phyloP scores from a whole-genome alignment of 2,329 filamentous ascomycete species.

The Stachybotrys elegans region DNA sequence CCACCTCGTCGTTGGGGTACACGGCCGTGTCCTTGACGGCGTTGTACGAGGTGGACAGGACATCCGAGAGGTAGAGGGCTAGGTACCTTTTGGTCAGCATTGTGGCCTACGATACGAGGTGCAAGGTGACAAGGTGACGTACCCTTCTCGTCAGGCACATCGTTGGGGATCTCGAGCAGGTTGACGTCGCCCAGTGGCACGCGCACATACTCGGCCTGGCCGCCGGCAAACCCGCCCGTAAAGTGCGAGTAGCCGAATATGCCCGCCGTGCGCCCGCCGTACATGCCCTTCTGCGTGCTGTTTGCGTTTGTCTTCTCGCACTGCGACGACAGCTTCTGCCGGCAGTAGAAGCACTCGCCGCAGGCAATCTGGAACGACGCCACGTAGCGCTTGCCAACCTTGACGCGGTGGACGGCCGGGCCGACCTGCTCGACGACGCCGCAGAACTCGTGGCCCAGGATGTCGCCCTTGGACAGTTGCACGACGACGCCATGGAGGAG shows the following conservation, averaged over 20 bases:
- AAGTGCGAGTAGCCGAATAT: slow-evolving; percentile 74
- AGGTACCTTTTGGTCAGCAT: not conserved
- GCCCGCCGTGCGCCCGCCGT: slow-evolving; percentile 70
- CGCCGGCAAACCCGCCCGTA: slow-evolving; percentile 81
- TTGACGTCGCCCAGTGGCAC: slow-evolving; percentile 80
- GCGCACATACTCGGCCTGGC: slow-evolving; percentile 81
- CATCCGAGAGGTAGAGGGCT: slow-evolving; percentile 72
- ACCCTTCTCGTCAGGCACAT: slow-evolving; percentile 79
- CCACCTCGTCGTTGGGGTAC: slow-evolving; percentile 70
- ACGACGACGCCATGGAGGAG: slow-evolving; percentile 52
- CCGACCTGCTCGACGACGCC: slow-evolving; percentile 53
- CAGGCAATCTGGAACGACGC: slow-evolving; percentile 83
- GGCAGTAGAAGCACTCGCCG: slow-evolving; percentile 70
- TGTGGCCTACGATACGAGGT: not conserved
- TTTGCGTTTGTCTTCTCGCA: slow-evolving; percentile 79
- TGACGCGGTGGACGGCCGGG: slow-evolving; percentile 44
- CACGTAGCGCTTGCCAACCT: slow-evolving; percentile 66
- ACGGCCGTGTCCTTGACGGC: slow-evolving; percentile 79
- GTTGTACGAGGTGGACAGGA: slow-evolving; percentile 75
- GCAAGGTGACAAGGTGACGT: slow-evolving; percentile 4
- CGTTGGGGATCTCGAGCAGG: slow-evolving; percentile 70
- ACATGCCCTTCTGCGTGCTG: slow-evolving; percentile 66
- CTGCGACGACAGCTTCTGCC: slow-evolving; percentile 71
- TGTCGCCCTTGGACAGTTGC: slow-evolving; percentile 59
- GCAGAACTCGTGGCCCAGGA: slow-evolving; percentile 61